Evolutionary conservation across 129 eudicot genomes (phyloP).

Genomic region (Saussurea involucrata): DNA sequence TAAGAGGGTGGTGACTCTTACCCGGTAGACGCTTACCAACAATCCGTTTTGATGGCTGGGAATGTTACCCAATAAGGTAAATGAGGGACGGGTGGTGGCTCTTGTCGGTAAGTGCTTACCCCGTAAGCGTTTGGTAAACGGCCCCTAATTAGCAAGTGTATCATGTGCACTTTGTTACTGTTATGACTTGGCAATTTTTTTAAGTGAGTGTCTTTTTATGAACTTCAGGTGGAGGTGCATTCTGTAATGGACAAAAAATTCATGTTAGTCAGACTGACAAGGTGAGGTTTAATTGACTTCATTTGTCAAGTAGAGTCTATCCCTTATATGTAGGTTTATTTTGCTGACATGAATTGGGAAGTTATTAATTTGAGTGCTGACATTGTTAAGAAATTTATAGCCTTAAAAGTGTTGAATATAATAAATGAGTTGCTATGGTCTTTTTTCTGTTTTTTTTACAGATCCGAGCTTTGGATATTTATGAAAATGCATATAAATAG

Average conservation of each 20-base stretch:
- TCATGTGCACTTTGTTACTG: background rate
- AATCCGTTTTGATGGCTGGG: too few species aligned
- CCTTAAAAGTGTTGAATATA: too few species aligned
- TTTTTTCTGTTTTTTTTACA: too few species aligned
- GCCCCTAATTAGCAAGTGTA: constrained; percentile 10
- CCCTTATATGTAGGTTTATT: background rate
- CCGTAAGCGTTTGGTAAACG: too few species aligned
- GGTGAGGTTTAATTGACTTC: constrained; percentile 40
- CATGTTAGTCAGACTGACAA: constrained; percentile 81
- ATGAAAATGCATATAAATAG: too few species aligned
- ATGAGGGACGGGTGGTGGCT: too few species aligned
- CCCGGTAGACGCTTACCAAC: too few species aligned
- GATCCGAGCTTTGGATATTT: too few species aligned
- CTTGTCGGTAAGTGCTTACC: too few species aligned
- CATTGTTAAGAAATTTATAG: background rate
- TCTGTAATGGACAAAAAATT: constrained; percentile 80
- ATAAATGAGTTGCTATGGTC: too few species aligned
- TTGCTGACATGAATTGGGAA: background rate
- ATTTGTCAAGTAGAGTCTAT: background rate
- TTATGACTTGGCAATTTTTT: constrained; percentile 27
- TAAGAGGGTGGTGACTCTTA: too few species aligned
- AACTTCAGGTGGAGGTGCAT: constrained; percentile 87
- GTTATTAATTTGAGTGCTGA: background rate
- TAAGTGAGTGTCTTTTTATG: background rate
- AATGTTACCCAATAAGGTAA: too few species aligned